phyloP scores from a whole-genome alignment of 371 early-diverging fungal genomes.

The Lichtheimia ramosa region DNA sequence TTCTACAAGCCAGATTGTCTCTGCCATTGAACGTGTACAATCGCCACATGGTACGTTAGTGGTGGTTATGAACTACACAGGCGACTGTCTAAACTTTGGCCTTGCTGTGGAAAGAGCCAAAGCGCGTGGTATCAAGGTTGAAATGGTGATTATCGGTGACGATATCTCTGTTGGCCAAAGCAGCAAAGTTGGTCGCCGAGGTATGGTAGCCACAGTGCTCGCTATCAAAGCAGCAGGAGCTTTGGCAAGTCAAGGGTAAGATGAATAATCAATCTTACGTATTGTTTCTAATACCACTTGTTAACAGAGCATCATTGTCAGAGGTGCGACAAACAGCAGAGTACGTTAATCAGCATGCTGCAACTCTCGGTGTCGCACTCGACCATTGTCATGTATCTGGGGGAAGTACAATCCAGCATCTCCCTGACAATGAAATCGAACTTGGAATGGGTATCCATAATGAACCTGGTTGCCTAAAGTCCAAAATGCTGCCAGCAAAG shows the following conservation, averaged over 20 bases:
- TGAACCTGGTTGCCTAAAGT: conserved; percentile 72
- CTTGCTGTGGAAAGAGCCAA: conserved; percentile 79
- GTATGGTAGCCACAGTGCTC: conserved; percentile 77
- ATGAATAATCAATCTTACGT: background rate
- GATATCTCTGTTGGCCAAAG: conserved; percentile 73
- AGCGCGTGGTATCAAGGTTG: conserved; percentile 65
- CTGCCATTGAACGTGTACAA: conserved; percentile 65
- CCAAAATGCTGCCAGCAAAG: conserved; percentile 43
- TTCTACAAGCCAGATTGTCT: conserved; percentile 69
- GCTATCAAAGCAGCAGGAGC: conserved; percentile 81
- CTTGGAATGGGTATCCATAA: conserved; percentile 78
- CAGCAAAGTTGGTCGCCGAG: conserved; percentile 76
- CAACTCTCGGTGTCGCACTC: conserved; percentile 79
- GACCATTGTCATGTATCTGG: conserved; percentile 79
- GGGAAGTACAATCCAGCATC: conserved; percentile 13
- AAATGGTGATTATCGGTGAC: conserved; percentile 77
- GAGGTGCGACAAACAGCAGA: conserved; percentile 54
- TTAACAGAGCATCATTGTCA: conserved; percentile 52
- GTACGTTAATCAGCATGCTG: conserved; percentile 54
- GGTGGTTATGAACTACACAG: conserved; percentile 86
- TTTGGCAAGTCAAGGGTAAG: conserved; percentile 50
- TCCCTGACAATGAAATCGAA: conserved; percentile 58
- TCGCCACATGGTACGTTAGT: conserved; percentile 71
- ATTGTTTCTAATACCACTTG: background rate
- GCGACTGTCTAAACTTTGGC: conserved; percentile 80